Evolutionary conservation across 179 eudicot genomes (phyloP), one percentile per base, ranked within the genome.

Genomic region (Vitellaria paradoxa): DNA sequence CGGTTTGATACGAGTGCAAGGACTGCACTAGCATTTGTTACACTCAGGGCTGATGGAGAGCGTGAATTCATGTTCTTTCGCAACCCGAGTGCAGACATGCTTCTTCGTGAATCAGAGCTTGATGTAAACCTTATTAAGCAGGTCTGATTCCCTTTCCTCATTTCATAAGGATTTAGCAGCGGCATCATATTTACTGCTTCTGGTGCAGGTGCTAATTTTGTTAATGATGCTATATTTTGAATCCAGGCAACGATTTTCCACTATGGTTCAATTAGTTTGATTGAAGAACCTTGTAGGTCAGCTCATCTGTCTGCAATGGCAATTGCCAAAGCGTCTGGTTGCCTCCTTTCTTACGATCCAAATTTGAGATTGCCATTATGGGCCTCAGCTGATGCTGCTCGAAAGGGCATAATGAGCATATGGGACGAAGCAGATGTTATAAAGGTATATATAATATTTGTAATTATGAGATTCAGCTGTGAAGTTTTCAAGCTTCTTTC

Each of bases 31-130:
- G 92, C 97, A 76, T 92, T 92, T 72, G 93, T 92, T 80, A 92
- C 93, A 0, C 80, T 89, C 70, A 89, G 86, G 81, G 83, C 83
- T 30, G 91, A 92, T 30, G 95, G 97, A 30, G 96, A 92, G 84
- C 91, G 97, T 26, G 97, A 92, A 74, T 92, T 92, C 83, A 80
- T 92, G 93, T 92, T 92, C 76, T 92, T 81, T 83, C 91, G 93
- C 37, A 85, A 92, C 74, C 96, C 97, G 67, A 91, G 97, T 84
- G 97, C 97, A 57, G 96, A 92, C 82, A 92, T 91, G 92, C 93
- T 91, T 73, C 89, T 92, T 76, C 82, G 80, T 56, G 92, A 91
- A 82, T 82, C 96, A 63, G 93, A 92, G 81, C 92, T 92, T 76
- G 93, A 92, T 84, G 59, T 88, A 57, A 87, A 89, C 72, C 97